Evolutionary conservation across 805 yeast genomes (phyloP).

Genomic region (Candida pseudoglaebosa): DNA sequence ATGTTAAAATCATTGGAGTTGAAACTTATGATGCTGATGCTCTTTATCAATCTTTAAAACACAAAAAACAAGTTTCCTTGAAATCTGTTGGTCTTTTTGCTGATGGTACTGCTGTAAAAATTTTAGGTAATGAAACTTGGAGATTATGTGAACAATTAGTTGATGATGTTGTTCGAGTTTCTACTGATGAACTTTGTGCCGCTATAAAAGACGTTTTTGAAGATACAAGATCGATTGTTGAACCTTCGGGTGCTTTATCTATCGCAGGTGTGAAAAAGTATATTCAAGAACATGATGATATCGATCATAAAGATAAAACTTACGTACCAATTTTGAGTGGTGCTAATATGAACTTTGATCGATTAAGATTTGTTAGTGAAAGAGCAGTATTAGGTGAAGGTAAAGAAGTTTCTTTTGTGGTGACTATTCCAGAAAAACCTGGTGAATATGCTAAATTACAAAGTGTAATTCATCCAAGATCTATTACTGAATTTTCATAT

Average conservation of each 20-base stretch:
- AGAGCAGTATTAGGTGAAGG: conserved; percentile 99
- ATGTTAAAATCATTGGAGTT: conserved; percentile 90
- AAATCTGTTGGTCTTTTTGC: conserved; percentile 92
- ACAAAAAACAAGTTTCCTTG: conserved; percentile 52
- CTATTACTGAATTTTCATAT: conserved; percentile 92
- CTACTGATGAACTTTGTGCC: conserved; percentile 92
- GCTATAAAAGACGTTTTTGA: conserved; percentile 96
- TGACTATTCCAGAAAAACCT: conserved; percentile 87
- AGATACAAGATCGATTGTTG: conserved; percentile 90
- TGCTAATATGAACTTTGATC: conserved; percentile 97
- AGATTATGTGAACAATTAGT: conserved; percentile 70
- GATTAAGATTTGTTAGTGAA: conserved; percentile 92
- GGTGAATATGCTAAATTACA: conserved; percentile 85
- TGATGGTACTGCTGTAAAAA: conserved; percentile 95
- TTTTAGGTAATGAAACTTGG: conserved; percentile 89
- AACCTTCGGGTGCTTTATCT: conserved; percentile 95
- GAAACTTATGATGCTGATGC: conserved; percentile 96
- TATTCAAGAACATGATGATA: conserved; percentile 61
- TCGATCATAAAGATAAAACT: conserved; percentile 64
- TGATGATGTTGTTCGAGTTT: conserved; percentile 84
- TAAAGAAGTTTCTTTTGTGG: conserved; percentile 86
- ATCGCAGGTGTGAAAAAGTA: conserved; percentile 94
- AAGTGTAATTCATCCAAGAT: conserved; percentile 75
- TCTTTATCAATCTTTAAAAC: conserved; percentile 65
- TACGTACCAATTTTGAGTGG: conserved; percentile 89